Percentiles rank a stretch among this genome's conserved stretches.
These are phyloP conservation scores for Fusarium virguliforme DNA, from an alignment of 2,329 filamentous ascomycete genomes.

Conservation along the genomic window DNA sequence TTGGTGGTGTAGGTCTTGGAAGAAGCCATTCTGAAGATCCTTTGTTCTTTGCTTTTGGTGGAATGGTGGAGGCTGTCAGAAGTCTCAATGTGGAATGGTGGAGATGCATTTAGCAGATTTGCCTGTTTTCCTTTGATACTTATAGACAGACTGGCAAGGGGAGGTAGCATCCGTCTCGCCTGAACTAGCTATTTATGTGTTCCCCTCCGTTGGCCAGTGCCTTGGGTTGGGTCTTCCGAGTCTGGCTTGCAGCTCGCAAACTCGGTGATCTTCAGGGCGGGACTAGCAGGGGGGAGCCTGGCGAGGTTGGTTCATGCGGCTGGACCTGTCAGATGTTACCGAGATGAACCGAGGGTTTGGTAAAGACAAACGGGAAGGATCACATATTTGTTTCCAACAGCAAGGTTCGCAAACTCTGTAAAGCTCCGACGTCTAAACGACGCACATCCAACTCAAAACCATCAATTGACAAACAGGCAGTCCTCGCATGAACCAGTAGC, in stretches of 20 bases:
- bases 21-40: slow-evolving; percentile 39
- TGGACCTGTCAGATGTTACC: neutral
- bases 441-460: neutral
- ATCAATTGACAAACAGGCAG: neutral
- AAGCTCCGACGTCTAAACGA: slow-evolving; percentile 22
- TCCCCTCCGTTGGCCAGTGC: slow-evolving; percentile 29
- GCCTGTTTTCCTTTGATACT: slow-evolving; percentile 4
- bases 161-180: neutral
- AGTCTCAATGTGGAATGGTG: slow-evolving; percentile 13
- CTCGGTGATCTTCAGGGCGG: neutral
- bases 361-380: slow-evolving; percentile 18
- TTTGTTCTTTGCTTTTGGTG: slow-evolving; percentile 26
- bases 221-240: slow-evolving; percentile 10
- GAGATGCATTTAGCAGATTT: slow-evolving; percentile 15
- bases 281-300: slow-evolving; percentile 19
- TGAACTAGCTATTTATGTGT: slow-evolving; percentile 31
- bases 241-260: slow-evolving; percentile 6
- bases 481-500: neutral
- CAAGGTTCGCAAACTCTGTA: slow-evolving; percentile 25
- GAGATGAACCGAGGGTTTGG: slow-evolving; percentile 27
- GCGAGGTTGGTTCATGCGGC: slow-evolving; percentile 13
- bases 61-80: slow-evolving; percentile 15
- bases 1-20: slow-evolving; percentile 49
- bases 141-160: slow-evolving; percentile 3
- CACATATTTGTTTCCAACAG: slow-evolving; percentile 21